These are phyloP conservation scores for Cladosporium sp. DNA, from an alignment of 2,329 filamentous ascomycete species.

Conservation along the genomic window DNA sequence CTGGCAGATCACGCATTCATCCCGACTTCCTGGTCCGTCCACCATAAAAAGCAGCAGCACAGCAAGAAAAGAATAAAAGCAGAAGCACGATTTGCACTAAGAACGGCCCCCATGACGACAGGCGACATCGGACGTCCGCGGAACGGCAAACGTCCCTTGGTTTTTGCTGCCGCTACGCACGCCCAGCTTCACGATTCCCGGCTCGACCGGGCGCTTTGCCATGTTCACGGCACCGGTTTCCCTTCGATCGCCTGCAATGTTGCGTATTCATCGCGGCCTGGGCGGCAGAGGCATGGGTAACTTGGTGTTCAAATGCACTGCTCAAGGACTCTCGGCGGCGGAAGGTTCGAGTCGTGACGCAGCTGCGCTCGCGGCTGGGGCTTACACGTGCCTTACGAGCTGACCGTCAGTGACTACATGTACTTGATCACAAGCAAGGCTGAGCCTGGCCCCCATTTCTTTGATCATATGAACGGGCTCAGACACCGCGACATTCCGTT, in stretches of 20 bases:
- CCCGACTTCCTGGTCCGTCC: not conserved
- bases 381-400: not conserved
- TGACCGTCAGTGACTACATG: not conserved
- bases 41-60: not conserved
- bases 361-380: not conserved
- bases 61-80: not conserved
- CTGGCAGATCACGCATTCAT: not conserved
- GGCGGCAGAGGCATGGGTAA: not conserved
- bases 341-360: slow-evolving; percentile 1
- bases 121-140: not conserved
- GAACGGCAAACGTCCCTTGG: not conserved
- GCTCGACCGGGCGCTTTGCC: not conserved
- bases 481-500: not conserved
- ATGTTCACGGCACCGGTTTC: not conserved
- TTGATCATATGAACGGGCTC: not conserved
- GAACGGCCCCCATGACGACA: not conserved
- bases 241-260: not conserved
- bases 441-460: not conserved
- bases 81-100: not conserved
- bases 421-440: not conserved
- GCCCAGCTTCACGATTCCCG: slow-evolving; percentile 3
- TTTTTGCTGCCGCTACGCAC: not conserved
- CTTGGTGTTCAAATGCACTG: not conserved
- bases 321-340: not conserved
- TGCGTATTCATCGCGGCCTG: not conserved